These are phyloP conservation scores for Clavulina sp. DNA, from an alignment of 768 basidiomycete genomes.

Conservation along the genomic window DNA sequence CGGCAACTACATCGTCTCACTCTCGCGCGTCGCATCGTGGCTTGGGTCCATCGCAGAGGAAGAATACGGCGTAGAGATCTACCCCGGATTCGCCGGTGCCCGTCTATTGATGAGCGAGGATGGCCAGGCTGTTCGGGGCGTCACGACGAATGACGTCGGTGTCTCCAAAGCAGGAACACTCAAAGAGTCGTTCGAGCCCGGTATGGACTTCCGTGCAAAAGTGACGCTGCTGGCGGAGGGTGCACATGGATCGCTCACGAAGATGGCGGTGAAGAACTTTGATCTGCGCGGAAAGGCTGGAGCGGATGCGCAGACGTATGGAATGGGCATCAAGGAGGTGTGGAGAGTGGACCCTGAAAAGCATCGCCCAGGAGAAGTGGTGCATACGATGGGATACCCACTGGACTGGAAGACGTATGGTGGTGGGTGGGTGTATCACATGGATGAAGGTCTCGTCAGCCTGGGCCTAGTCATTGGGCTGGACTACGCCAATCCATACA, in stretches of 20 bases:
- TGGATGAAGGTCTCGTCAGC: slow-evolving; percentile 79
- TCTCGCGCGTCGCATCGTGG: slow-evolving; percentile 82
- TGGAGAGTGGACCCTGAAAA: slow-evolving; percentile 64
- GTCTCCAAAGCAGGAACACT: slow-evolving; percentile 55
- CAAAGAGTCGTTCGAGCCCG: slow-evolving; percentile 85
- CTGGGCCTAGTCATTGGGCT: slow-evolving; percentile 84
- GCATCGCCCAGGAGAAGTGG: slow-evolving; percentile 59
- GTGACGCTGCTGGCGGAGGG: slow-evolving; percentile 90
- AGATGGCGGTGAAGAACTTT: slow-evolving; percentile 59
- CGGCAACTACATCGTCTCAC: slow-evolving; percentile 83
- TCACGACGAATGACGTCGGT: slow-evolving; percentile 88
- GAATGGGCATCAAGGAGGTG: slow-evolving; percentile 90
- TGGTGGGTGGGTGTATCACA: slow-evolving; percentile 90
- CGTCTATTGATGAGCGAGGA: slow-evolving; percentile 53
- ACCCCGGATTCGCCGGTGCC: slow-evolving; percentile 92
- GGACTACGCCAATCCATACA: slow-evolving; percentile 87
- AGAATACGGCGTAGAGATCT: slow-evolving; percentile 78
- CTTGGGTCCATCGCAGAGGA: slow-evolving; percentile 67
- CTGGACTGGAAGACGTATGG: slow-evolving; percentile 71
- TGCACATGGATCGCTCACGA: slow-evolving; percentile 80
- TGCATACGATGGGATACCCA: slow-evolving; percentile 93
- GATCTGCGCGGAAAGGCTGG: slow-evolving; percentile 45
- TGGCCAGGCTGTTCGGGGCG: slow-evolving; percentile 48
- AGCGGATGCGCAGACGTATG: slow-evolving; percentile 86
- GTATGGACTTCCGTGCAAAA: slow-evolving; percentile 88